Conservation (phyloP, 305 asterid genomes). For the Fraxinus greggii region DNA sequence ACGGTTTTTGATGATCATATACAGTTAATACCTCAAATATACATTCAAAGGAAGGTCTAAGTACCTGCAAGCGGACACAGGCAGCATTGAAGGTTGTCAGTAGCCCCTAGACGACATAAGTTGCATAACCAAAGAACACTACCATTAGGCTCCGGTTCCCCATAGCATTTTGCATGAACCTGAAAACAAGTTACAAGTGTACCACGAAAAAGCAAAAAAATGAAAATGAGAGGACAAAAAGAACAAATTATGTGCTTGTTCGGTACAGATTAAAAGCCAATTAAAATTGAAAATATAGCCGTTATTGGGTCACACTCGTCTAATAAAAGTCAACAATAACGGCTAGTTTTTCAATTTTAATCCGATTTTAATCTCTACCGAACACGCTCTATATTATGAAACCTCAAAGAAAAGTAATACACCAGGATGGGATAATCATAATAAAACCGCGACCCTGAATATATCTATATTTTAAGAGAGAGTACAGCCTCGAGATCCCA, state of each 20-base stretch:
- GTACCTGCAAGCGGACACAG: conserved; percentile 92
- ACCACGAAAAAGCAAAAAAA: neutral
- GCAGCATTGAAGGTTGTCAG: conserved; percentile 75
- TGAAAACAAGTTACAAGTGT: conserved; percentile 34
- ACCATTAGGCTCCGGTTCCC: conserved; percentile 77
- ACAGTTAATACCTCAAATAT: conserved; percentile 21
- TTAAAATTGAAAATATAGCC: no score
- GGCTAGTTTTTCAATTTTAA: no score
- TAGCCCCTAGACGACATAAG: conserved; percentile 96
- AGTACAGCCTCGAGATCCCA: neutral
- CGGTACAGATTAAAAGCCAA: no score
- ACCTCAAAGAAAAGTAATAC: conserved; percentile 22
- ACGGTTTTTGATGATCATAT: conserved; percentile 16
- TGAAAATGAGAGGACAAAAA: neutral
- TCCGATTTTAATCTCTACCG: no score
- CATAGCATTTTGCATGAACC: conserved; percentile 99
- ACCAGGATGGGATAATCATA: neutral
- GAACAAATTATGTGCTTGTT: no score
- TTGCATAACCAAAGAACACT: conserved; percentile 97
- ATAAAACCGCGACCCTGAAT: neutral
- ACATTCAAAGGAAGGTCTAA: conserved; percentile 16
- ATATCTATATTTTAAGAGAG: neutral
- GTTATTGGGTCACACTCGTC: no score
- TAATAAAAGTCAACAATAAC: no score
- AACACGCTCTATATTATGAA: neutral